These are phyloP conservation scores for Fraxinus ornus DNA, from an alignment of 305 asterid species.

Conservation along the genomic window DNA sequence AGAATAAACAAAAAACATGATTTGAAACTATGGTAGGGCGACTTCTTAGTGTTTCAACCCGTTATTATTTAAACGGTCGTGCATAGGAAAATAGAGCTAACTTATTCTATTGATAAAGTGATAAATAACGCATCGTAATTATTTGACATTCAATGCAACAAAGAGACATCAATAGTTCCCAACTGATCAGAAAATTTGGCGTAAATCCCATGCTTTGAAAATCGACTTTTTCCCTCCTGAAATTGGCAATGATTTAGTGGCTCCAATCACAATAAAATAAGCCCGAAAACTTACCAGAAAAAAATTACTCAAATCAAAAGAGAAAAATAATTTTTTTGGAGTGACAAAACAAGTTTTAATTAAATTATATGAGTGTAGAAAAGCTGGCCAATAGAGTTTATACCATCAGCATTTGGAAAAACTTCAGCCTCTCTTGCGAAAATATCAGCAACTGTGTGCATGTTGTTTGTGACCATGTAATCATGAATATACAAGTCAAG, in stretches of 20 bases:
- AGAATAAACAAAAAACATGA: neutral
- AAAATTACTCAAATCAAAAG: neutral
- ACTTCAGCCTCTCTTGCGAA: conserved; percentile 39
- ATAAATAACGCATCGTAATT: neutral
- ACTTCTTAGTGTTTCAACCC: neutral
- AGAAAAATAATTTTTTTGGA: neutral
- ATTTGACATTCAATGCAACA: neutral
- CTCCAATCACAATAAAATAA: neutral
- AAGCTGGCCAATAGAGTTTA: neutral
- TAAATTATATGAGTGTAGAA: neutral
- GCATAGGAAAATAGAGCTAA: neutral
- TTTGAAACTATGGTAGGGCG: neutral
- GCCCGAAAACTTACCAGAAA: neutral
- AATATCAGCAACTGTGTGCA: conserved; percentile 39
- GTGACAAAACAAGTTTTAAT: neutral
- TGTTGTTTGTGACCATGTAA: conserved; percentile 36
- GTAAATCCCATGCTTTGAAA: neutral
- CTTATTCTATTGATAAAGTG: neutral
- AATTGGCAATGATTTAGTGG: neutral
- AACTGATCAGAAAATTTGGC: neutral
- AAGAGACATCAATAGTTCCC: neutral
- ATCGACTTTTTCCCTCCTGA: neutral
- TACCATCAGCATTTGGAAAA: conserved; percentile 33
- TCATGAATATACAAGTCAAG: conserved; percentile 48
- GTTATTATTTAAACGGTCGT: neutral